phyloP scores from a whole-genome alignment of 331 rosid species.

The Saraca asoca region DNA sequence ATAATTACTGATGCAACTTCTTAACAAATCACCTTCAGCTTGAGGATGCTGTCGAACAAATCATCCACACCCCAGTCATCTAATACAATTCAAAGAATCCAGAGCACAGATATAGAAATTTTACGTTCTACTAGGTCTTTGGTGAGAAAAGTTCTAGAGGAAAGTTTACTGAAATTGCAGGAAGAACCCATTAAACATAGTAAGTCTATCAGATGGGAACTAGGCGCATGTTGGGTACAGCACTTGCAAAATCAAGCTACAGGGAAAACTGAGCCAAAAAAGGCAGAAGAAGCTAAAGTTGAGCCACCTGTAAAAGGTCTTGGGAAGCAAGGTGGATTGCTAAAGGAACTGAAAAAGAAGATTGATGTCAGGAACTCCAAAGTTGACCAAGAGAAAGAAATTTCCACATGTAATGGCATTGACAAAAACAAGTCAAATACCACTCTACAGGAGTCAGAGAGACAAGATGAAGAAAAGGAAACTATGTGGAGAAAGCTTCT shows the following conservation, averaged over 20 bases:
- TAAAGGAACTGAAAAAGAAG: slow-evolving; percentile 90
- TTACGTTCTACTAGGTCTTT: slow-evolving; percentile 49
- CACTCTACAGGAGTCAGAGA: slow-evolving; percentile 60
- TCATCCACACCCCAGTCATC: slow-evolving; percentile 60
- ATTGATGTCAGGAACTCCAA: slow-evolving; percentile 59
- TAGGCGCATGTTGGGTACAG: slow-evolving; percentile 99
- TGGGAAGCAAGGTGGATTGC: slow-evolving; percentile 93
- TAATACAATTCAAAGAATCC: slow-evolving; percentile 50
- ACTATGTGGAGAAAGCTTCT: slow-evolving; percentile 74
- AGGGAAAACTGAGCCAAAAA: slow-evolving; percentile 72
- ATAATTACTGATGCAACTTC: slow-evolving; percentile 33
- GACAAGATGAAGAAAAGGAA: slow-evolving; percentile 72
- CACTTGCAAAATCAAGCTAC: slow-evolving; percentile 89
- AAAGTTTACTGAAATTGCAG: slow-evolving; percentile 73
- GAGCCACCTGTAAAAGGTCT: slow-evolving; percentile 95
- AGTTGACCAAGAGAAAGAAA: slow-evolving; percentile 66
- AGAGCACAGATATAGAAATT: slow-evolving; percentile 54
- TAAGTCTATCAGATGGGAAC: slow-evolving; percentile 93
- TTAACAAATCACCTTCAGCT: slow-evolving; percentile 56
- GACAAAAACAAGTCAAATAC: slow-evolving; percentile 52
- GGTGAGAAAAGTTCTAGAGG: slow-evolving; percentile 71
- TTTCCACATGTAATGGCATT: slow-evolving; percentile 39
- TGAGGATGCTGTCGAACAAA: slow-evolving; percentile 82
- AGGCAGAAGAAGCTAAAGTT: slow-evolving; percentile 69
- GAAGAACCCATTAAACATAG: slow-evolving; percentile 55